These are phyloP conservation scores for Starmerella vaccinii DNA, from an alignment of 805 yeast species.

Conservation along the genomic window DNA sequence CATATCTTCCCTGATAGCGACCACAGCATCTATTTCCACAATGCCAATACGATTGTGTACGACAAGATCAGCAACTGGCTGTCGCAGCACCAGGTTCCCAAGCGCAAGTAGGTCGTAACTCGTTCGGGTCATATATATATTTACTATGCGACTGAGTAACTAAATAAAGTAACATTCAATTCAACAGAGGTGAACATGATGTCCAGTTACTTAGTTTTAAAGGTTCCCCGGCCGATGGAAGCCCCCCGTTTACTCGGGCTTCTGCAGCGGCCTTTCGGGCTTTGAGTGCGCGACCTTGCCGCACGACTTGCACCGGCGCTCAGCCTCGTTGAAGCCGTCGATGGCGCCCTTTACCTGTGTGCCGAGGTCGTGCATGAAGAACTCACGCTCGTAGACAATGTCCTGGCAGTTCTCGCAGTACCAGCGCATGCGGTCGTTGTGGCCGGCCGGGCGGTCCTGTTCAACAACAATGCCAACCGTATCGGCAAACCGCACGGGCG, in stretches of 20 bases:
- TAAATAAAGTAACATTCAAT: no score
- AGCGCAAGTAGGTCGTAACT: neutral
- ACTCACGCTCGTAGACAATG: slow-evolving; percentile 56
- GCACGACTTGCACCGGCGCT: slow-evolving; percentile 65
- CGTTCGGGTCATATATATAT: neutral
- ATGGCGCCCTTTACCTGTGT: slow-evolving; percentile 84
- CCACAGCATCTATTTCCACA: slow-evolving; percentile 70
- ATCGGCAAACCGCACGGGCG: slow-evolving; percentile 74
- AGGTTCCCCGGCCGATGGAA: neutral
- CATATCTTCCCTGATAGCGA: slow-evolving; percentile 89
- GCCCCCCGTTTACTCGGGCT: slow-evolving; percentile 15
- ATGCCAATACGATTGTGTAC: slow-evolving; percentile 64
- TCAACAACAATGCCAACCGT: slow-evolving; percentile 88
- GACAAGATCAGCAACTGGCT: slow-evolving; percentile 66
- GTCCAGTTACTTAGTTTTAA: no score
- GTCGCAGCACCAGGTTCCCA: slow-evolving; percentile 26
- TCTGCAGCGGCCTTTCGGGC: slow-evolving; percentile 21
- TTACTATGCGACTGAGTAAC: neutral
- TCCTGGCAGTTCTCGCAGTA: slow-evolving; percentile 64
- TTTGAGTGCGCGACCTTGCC: slow-evolving; percentile 39
- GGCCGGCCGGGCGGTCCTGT: slow-evolving; percentile 72
- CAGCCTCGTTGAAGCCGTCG: slow-evolving; percentile 47
- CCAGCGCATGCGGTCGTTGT: slow-evolving; percentile 73
- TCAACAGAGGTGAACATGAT: no score
- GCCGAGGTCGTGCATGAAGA: slow-evolving; percentile 73